Base-by-base conservation (phyloP, 2,329 filamentous ascomycete species). In the Cadophora luteo-olivacea region DNA sequence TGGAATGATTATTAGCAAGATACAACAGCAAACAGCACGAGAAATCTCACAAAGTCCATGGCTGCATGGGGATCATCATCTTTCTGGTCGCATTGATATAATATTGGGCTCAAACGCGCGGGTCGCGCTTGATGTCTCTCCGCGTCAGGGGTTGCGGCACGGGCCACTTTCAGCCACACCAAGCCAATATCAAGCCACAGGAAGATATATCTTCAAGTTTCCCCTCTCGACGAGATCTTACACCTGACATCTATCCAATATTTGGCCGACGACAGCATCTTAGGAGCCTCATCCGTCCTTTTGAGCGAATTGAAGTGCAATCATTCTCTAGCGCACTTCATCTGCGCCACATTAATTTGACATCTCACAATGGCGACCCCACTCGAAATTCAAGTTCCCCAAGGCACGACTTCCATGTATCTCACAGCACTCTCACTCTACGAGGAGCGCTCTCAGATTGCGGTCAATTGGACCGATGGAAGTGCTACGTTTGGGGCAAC, bases 41-140 rank as follows among this genome's bases (percentile, higher is more conserved):
- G 1, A n/a, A 57, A 36, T 68, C 75, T 72, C 69, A 77, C 75
- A 73, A 77, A 76, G 69, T 77, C 75, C 75, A 75, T 75, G 61
- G 69, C 72, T 74, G 66, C 68, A 52, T 65, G 22, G 61, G 61
- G 68, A 64, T 67, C 70, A 73, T 70, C 66, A 69, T 72, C 64
- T 64, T 71, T 64, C 61, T 60, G 57, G 65, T 65, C 57, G 69
- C 71, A 73, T 72, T 68, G 48, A 69, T 49, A 55, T 67, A 57
- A 45, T 62, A 2, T 48, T 55, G 38, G 55, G 54, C 29, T 68
- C 65, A 68, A 68, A 68, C 68, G 60, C 66, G 65, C 62, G 58
- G 60, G 51, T 54, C 25, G 49, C 65, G 62, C 65, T 65, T 66
- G 45, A 64, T 33, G 61, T 67, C 61, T 65, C 54, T 63, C 55